Conservation (phyloP, 352 stramenopile genomes). For the Lagenidium giganteum region DNA sequence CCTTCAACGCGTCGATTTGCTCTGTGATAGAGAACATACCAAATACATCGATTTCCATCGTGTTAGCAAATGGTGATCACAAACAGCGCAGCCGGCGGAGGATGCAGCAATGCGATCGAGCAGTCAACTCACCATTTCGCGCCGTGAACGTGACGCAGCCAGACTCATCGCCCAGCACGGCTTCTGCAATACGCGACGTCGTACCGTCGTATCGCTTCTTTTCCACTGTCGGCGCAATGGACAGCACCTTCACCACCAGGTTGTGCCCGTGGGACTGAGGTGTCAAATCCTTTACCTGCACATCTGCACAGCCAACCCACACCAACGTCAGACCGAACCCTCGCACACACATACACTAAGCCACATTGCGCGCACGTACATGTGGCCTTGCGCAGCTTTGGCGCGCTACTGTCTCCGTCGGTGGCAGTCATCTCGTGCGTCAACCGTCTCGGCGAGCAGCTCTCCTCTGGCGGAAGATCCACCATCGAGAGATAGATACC, state of each 20-base stretch:
- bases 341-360: background rate
- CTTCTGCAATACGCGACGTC: constrained; percentile 51
- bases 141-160: constrained; percentile 68
- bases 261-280: constrained; percentile 67
- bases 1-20: constrained; percentile 58
- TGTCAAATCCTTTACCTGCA: constrained; percentile 59
- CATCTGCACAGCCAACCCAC: too few species aligned
- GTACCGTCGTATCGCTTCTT: constrained; percentile 60
- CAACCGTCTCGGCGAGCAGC: too few species aligned
- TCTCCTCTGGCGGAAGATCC: too few species aligned
- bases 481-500: too few species aligned
- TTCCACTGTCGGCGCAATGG: constrained; percentile 37
- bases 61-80: background rate
- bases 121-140: constrained; percentile 45
- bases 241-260: constrained; percentile 60
- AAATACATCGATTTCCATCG: constrained; percentile 1
- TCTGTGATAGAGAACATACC: constrained; percentile 23
- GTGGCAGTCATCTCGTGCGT: too few species aligned
- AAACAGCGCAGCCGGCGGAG: background rate
- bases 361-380: too few species aligned
- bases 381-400: too few species aligned
- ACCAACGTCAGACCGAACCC: background rate
- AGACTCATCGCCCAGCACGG: constrained; percentile 62
- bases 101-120: too few species aligned
- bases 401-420: background rate